Percentiles rank a stretch among this genome's conserved stretches.
phyloP scores from a whole-genome alignment of 1,139 yeast genomes.

The Trichomonascaceae sp. region DNA sequence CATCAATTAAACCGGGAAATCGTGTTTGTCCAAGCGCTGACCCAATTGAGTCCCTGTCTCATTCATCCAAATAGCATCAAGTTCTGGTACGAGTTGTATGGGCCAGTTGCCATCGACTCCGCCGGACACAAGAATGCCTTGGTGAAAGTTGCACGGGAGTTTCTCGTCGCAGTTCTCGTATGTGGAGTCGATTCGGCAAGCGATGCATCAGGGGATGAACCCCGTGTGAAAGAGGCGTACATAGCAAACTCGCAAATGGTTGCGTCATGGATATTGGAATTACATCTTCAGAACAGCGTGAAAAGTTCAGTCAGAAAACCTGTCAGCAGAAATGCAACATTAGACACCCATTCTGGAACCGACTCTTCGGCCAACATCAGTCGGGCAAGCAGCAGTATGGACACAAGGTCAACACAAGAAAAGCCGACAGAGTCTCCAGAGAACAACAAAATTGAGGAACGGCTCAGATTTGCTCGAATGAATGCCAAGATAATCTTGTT shows the following conservation, averaged over 20 bases:
- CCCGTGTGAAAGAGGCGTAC: conserved; percentile 10
- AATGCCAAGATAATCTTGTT: conserved; percentile 32
- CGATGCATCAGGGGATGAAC: conserved; percentile 2
- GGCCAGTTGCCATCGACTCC: conserved; percentile 46
- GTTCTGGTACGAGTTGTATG: conserved; percentile 42
- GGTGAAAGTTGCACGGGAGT: conserved; percentile 33
- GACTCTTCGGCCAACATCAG: conserved; percentile 1
- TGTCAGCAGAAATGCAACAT: not conserved
- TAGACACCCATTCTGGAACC: not conserved
- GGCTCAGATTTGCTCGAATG: conserved; percentile 35
- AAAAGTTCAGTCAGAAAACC: not conserved
- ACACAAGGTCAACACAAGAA: not conserved
- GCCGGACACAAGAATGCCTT: conserved; percentile 34
- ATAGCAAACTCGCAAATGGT: conserved; percentile 8
- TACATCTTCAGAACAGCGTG: conserved; percentile 10
- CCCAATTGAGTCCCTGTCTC: conserved; percentile 28
- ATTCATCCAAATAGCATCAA: conserved; percentile 30
- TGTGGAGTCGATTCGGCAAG: conserved; percentile 9
- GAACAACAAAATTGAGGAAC: conserved; percentile 27
- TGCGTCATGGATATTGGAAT: conserved; percentile 12
- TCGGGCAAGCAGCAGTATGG: conserved; percentile 11
- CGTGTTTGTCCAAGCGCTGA: conserved; percentile 36
- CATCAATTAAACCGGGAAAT: conserved; percentile 15
- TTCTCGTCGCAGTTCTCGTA: conserved; percentile 29
- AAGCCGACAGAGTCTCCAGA: conserved; percentile 1